Base-by-base conservation (phyloP, 352 stramenopile species). In the Phytophthora cryptogea region DNA sequence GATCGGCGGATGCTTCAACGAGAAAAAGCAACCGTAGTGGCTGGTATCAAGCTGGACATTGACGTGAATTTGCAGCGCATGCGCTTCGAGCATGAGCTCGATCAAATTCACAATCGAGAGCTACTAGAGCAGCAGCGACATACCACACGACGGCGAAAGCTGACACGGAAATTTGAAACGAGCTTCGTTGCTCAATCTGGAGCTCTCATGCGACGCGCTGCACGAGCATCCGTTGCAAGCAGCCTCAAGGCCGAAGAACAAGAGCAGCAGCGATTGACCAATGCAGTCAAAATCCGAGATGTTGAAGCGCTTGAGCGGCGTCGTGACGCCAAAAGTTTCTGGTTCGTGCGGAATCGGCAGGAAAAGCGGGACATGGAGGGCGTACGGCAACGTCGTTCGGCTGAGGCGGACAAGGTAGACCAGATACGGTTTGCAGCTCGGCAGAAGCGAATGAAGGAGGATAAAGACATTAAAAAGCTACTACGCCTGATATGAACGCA, bases 381-480 rank as follows among this genome's bases (percentile, higher is more conserved):
- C 0, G 50, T 78, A 11, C 53, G 69, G 5, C 65, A 37, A 23
- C 57, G 70, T 53, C 52, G 57, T 2, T 63, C 60, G 3, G 41
- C 71, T 11, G 58, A 68, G 37, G 43, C 40, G 0, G 70, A 80
- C 11, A 64, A 78, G 4, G 33, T 36, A 33, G 56, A 63, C 8
- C 66, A 56, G 5, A 59, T 53, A 16, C 65, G 74, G 10, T 50
- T 73, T 11, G 42, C 54, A 8, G 28, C 45, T 8, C 59, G 81
- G 4, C 58, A 65, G 8, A 66, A 86, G 36, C 74, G 78, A 8
- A 80, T 84, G 27, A 61, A 64, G 8, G 82, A 87, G 41, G 76
- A 88, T 67, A 88, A 85, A 35, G 80, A 90, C 26, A 92, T 90
- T 60, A 88, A 86, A 32, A 66, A 70, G 9, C 69, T 90, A 72